These are phyloP conservation scores for Trypanosoma mega DNA, from an alignment of 208 protist genomes.

Conservation along the genomic window DNA sequence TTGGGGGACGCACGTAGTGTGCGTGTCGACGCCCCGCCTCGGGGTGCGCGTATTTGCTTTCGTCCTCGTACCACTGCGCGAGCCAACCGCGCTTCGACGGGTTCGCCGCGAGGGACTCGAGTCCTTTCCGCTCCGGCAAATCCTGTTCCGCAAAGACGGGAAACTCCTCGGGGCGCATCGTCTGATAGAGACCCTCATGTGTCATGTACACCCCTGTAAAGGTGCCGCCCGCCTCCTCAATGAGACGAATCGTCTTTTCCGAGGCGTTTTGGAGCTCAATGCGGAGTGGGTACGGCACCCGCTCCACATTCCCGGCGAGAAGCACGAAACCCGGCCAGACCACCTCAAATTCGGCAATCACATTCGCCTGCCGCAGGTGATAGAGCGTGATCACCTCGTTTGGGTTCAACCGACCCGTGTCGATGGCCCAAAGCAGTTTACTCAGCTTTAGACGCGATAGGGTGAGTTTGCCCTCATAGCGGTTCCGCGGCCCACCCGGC, in stretches of 20 bases:
- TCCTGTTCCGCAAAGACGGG: conserved; percentile 82
- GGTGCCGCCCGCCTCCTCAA: conserved; percentile 85
- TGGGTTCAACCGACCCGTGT: conserved; percentile 81
- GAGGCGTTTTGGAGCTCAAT: conserved; percentile 91
- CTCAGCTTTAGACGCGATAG: conserved; percentile 68
- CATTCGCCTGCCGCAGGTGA: conserved; percentile 67
- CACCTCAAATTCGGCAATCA: conserved; percentile 74
- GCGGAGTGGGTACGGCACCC: conserved; percentile 78
- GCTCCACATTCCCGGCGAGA: conserved; percentile 56
- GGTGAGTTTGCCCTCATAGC: conserved; percentile 83
- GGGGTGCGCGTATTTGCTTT: conserved; percentile 86
- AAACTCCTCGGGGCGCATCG: conserved; percentile 86
- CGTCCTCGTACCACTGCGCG: conserved; percentile 86
- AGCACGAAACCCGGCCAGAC: conserved; percentile 89
- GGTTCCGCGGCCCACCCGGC: conserved; percentile 71
- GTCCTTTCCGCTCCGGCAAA: conserved; percentile 73
- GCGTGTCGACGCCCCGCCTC: conserved; percentile 68
- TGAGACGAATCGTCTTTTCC: conserved; percentile 68
- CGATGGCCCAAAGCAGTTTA: conserved; percentile 88
- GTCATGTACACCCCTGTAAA: conserved; percentile 91
- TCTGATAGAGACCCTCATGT: conserved; percentile 87
- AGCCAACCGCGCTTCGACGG: conserved; percentile 83
- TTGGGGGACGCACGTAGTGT: conserved; percentile 81
- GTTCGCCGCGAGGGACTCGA: conserved; percentile 73
- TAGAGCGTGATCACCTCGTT: conserved; percentile 90